Evolutionary conservation across 208 protist species (phyloP).

Genomic region (Leishmania braziliensis): DNA sequence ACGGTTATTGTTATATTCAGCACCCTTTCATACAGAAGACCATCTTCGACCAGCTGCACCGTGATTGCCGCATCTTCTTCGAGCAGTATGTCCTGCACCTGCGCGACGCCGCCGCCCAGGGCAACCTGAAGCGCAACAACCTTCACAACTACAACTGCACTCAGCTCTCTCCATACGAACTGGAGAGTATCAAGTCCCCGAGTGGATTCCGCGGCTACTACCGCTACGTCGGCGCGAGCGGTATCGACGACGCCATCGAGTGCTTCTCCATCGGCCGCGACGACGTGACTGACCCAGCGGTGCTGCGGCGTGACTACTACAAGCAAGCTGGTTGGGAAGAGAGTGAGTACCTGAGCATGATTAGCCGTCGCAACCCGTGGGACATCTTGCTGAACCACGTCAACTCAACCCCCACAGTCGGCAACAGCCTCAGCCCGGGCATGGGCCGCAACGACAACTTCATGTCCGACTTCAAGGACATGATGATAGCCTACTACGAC

Average conservation of each 20-base stretch:
- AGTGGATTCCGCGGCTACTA: constrained; percentile 85
- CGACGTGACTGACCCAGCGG: constrained; percentile 60
- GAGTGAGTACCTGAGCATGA: constrained; percentile 63
- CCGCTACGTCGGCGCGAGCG: constrained; percentile 84
- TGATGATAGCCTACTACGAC: constrained; percentile 88
- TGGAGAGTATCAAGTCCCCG: constrained; percentile 72
- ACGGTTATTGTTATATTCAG: constrained; percentile 91
- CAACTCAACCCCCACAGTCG: constrained; percentile 17
- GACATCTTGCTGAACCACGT: constrained; percentile 76
- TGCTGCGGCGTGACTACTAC: constrained; percentile 75
- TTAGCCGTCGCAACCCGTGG: constrained; percentile 85
- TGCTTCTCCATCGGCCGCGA: constrained; percentile 89
- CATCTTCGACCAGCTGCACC: constrained; percentile 86
- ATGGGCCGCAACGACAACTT: constrained; percentile 66
- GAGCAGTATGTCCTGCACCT: constrained; percentile 78
- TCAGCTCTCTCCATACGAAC: constrained; percentile 66
- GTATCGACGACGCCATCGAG: constrained; percentile 85
- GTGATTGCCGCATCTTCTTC: constrained; percentile 85
- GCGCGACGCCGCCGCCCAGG: constrained; percentile 28
- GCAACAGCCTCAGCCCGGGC: constrained; percentile 1
- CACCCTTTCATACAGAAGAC: constrained; percentile 88
- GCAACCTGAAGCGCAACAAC: constrained; percentile 38
- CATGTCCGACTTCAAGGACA: constrained; percentile 85
- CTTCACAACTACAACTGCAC: constrained; percentile 68
- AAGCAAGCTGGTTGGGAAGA: constrained; percentile 69